phyloP scores from a whole-genome alignment of 164 flowering plant species.

The Chloranthus sessilifolius region DNA sequence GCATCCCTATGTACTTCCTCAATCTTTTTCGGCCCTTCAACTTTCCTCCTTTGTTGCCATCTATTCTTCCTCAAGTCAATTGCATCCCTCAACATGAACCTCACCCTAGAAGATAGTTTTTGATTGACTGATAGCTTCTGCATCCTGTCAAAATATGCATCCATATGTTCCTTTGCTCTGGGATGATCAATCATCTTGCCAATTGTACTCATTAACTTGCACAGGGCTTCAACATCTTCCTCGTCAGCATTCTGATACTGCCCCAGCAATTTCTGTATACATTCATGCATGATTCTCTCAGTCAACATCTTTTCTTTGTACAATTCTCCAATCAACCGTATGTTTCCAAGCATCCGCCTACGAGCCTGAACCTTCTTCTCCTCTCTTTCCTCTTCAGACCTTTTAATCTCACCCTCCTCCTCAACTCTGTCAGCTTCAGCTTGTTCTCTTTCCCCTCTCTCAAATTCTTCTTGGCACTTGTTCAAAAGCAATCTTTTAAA shows the following conservation, averaged over 20 bases:
- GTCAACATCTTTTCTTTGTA: constrained; percentile 80
- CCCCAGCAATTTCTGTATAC: constrained; percentile 65
- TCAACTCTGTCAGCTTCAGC: constrained; percentile 63
- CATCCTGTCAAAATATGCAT: constrained; percentile 76
- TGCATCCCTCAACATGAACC: constrained; percentile 85
- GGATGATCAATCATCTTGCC: constrained; percentile 86
- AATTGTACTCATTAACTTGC: constrained; percentile 90
- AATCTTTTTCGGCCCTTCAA: constrained; percentile 92
- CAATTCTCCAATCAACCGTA: constrained; percentile 70
- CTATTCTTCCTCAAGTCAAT: constrained; percentile 84
- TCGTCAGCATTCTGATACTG: constrained; percentile 63
- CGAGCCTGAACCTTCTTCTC: constrained; percentile 53
- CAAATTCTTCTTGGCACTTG: constrained; percentile 87
- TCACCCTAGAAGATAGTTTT: constrained; percentile 75
- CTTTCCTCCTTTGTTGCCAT: constrained; percentile 92
- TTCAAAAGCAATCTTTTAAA: constrained; percentile 65
- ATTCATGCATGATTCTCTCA: constrained; percentile 74
- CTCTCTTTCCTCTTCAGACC: constrained; percentile 56
- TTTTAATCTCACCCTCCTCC: constrained; percentile 61
- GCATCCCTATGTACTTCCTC: constrained; percentile 94
- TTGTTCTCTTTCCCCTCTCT: constrained; percentile 68
- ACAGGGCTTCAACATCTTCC: constrained; percentile 81
- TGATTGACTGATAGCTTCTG: constrained; percentile 49
- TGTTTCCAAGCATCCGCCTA: constrained; percentile 76
- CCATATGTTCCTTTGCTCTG: constrained; percentile 67